Evolutionary conservation across 1,284 basidiomycete genomes (phyloP).

Genomic region (Takashimella tepidaria): DNA sequence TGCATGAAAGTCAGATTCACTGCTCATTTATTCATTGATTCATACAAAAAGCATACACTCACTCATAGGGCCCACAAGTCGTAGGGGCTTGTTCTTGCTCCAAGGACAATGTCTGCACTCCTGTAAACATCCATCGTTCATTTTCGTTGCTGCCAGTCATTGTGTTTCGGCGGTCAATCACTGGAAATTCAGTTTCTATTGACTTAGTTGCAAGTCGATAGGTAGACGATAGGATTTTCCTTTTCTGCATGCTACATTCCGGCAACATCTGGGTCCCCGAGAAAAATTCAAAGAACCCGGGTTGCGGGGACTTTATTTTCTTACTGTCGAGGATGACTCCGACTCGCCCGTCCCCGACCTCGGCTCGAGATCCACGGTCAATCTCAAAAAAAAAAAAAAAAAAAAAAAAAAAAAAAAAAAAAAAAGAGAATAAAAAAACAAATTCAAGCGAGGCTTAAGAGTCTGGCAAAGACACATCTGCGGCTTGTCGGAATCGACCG

Average conservation of each 20-base stretch:
- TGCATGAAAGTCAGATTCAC: slow-evolving; percentile 3
- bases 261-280: not conserved
- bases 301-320: not conserved
- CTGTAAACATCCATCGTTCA: not conserved
- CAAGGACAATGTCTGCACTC: not conserved
- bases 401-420: too few relatives aligned
- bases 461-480: too few relatives aligned
- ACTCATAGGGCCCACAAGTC: slow-evolving; percentile 13
- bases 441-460: too few relatives aligned
- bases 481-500: not conserved
- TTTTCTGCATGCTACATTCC: too few relatives aligned
- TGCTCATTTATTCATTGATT: not conserved
- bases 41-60: not conserved
- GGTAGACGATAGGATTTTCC: too few relatives aligned
- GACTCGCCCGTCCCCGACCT: not conserved
- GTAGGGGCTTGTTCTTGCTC: not conserved
- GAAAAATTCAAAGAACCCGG: not conserved
- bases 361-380: not conserved
- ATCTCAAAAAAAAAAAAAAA: too few relatives aligned
- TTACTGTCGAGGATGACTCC: not conserved
- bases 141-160: not conserved
- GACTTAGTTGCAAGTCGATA: too few relatives aligned
- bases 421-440: too few relatives aligned
- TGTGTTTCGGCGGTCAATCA: too few relatives aligned
- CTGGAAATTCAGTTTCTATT: too few relatives aligned